Evolutionary conservation across 495 filamentous ascomycete genomes (phyloP).

Genomic region (Letharia lupina): DNA sequence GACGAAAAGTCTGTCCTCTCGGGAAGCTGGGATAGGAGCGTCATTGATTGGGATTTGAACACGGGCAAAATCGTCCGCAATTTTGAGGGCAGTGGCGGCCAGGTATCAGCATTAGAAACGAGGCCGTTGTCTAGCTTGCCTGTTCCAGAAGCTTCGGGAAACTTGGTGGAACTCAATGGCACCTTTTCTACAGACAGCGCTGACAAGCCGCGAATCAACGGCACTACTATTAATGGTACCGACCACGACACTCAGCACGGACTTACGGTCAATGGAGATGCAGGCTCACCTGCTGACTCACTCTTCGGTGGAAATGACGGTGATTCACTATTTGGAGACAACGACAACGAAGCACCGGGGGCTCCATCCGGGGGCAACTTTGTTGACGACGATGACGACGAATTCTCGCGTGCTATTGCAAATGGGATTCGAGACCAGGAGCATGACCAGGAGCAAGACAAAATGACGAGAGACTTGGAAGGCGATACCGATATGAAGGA

Average conservation of each 20-base stretch:
- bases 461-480: constrained; percentile 19
- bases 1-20: constrained; percentile 86
- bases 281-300: constrained; percentile 62
- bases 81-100: constrained; percentile 68
- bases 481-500: constrained; percentile 30
- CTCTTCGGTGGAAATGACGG: constrained; percentile 48
- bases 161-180: constrained; percentile 48
- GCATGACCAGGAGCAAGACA: constrained; percentile 23
- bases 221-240: constrained; percentile 41
- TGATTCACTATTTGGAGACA: constrained; percentile 71
- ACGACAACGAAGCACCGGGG: constrained; percentile 48
- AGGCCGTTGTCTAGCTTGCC: constrained; percentile 68
- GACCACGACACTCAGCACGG: constrained; percentile 35
- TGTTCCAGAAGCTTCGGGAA: constrained; percentile 62
- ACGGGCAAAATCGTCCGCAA: constrained; percentile 66
- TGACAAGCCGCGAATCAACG: constrained; percentile 41
- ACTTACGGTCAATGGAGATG: constrained; percentile 29
- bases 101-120: constrained; percentile 82
- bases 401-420: constrained; percentile 72
- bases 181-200: constrained; percentile 60
- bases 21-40: constrained; percentile 91
- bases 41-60: constrained; percentile 93
- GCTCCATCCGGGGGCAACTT: constrained; percentile 51
- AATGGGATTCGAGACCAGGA: constrained; percentile 49
- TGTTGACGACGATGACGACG: constrained; percentile 78